Evolutionary conservation across 768 basidiomycete species (phyloP).

Genomic region (Kwoniella bestiolae): DNA sequence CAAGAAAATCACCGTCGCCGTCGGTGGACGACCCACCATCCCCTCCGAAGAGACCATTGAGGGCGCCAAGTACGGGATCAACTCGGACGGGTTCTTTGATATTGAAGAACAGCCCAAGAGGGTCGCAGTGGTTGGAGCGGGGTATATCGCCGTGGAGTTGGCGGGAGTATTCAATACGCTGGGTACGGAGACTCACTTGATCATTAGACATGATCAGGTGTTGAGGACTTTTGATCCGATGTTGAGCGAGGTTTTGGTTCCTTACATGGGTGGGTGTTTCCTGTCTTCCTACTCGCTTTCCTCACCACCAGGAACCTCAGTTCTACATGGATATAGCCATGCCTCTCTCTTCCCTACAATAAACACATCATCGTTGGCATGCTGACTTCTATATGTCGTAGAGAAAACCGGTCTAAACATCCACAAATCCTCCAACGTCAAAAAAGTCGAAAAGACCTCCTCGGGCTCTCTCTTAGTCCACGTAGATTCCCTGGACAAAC

Average conservation of each 20-base stretch:
- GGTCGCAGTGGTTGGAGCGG: slow-evolving; percentile 92
- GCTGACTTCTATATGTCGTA: slow-evolving; percentile 15
- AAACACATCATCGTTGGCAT: too few species aligned
- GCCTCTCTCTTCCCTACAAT: too few species aligned
- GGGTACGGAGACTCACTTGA: slow-evolving; percentile 85
- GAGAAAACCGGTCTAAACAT: slow-evolving; percentile 89
- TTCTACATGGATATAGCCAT: too few species aligned
- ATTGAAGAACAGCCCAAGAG: slow-evolving; percentile 87
- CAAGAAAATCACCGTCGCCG: slow-evolving; percentile 80
- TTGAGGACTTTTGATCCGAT: slow-evolving; percentile 90
- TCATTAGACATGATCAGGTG: slow-evolving; percentile 88
- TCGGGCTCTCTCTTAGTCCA: slow-evolving; percentile 71
- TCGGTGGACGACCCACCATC: slow-evolving; percentile 80
- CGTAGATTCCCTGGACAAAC: slow-evolving; percentile 70
- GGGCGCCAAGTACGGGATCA: slow-evolving; percentile 81
- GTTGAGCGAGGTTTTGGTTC: slow-evolving; percentile 78
- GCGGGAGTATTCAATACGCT: slow-evolving; percentile 91
- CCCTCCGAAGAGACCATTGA: slow-evolving; percentile 81
- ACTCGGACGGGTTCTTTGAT: slow-evolving; percentile 96
- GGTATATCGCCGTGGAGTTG: slow-evolving; percentile 97
- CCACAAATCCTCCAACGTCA: slow-evolving; percentile 76
- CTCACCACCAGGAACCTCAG: too few species aligned
- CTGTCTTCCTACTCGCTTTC: background rate
- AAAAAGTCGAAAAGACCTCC: slow-evolving; percentile 72
- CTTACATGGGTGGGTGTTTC: slow-evolving; percentile 70